A percentile compares a stretch with the other conserved stretches of the same genome.
These are phyloP conservation scores for Eucalyptus decipiens DNA, from an alignment of 345 rosid genomes.

Conservation along the genomic window DNA sequence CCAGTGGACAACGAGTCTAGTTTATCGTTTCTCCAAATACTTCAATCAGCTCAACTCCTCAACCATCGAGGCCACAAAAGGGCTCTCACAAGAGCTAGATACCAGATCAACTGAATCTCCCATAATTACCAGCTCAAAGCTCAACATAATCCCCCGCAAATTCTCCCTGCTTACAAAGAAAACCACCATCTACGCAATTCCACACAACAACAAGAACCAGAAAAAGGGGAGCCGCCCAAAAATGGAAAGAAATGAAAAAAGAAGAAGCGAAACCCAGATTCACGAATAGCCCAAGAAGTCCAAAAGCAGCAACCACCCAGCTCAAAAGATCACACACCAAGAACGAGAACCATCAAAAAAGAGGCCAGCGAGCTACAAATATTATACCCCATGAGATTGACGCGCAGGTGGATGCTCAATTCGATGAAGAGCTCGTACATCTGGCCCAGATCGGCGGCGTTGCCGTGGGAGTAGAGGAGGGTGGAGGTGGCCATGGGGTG, in stretches of 20 bases:
- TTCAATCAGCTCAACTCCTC: background rate
- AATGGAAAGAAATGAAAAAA: background rate
- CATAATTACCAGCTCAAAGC: background rate
- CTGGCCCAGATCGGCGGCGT: conserved; percentile 99
- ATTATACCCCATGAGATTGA: conserved; percentile 90
- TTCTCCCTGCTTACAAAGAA: background rate
- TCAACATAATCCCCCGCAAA: background rate
- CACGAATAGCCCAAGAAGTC: background rate
- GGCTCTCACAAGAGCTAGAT: background rate
- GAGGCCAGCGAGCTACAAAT: background rate
- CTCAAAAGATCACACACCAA: background rate
- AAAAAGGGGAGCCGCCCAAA: background rate
- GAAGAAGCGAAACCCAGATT: background rate
- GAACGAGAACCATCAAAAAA: background rate
- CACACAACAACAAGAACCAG: background rate
- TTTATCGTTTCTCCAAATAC: background rate
- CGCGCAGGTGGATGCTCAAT: conserved; percentile 77
- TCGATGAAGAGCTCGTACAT: conserved; percentile 98
- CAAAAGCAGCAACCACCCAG: background rate
- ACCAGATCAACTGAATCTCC: background rate
- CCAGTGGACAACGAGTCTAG: background rate
- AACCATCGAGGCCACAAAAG: background rate
- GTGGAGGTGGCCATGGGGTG: conserved; percentile 90
- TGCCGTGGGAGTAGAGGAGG: conserved; percentile 91
- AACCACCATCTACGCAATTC: background rate